Conservation (phyloP, 2,329 filamentous ascomycete species). For the Alternaria panax region DNA sequence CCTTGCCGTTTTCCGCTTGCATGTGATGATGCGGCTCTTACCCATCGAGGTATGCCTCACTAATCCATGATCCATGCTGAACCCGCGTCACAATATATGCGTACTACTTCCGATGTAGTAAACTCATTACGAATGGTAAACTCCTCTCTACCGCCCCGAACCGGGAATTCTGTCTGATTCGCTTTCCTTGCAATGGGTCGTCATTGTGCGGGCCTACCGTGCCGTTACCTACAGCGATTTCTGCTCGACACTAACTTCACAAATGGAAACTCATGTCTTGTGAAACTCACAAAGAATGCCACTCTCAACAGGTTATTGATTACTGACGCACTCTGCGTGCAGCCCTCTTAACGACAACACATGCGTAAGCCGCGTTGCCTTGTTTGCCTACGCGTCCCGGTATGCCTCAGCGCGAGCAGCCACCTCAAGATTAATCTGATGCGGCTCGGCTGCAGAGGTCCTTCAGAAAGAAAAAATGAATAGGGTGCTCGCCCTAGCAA, state of each 20-base stretch:
- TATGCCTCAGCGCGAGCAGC: conserved; percentile 17
- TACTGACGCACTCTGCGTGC: not conserved
- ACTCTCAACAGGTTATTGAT: not conserved
- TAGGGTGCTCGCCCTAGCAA: conserved; percentile 1
- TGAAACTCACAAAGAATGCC: too few species aligned
- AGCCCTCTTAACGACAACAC: not conserved
- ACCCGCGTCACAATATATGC: not conserved
- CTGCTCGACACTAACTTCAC: too few species aligned
- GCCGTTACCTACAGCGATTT: too few species aligned
- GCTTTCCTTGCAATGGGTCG: not conserved
- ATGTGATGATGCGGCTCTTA: conserved; percentile 6
- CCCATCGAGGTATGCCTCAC: not conserved
- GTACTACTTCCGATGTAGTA: not conserved
- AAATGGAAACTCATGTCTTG: not conserved
- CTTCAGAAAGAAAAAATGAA: not conserved
- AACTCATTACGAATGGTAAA: not conserved
- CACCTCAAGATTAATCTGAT: conserved; percentile 15
- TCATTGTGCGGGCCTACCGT: too few species aligned
- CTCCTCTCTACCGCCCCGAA: not conserved
- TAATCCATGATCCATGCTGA: not conserved
- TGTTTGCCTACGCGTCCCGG: conserved; percentile 21
- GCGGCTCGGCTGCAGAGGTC: conserved; percentile 16
- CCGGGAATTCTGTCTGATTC: not conserved
- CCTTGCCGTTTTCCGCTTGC: conserved; percentile 4
- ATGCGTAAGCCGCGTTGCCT: conserved; percentile 27